phyloP scores from a whole-genome alignment of 2,329 filamentous ascomycete species.

The Fusarium sp. region DNA sequence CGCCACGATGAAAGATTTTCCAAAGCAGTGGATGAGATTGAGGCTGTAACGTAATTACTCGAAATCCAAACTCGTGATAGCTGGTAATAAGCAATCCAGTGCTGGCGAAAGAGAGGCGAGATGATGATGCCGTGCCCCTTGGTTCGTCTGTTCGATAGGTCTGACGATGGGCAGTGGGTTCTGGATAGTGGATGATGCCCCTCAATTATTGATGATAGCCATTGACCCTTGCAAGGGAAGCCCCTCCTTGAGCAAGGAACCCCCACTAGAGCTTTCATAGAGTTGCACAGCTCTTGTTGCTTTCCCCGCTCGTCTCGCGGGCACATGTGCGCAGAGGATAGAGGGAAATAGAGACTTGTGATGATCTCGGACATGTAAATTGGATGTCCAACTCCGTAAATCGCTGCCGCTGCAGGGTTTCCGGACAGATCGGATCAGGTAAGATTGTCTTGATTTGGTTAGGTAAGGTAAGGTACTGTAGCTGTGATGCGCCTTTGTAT shows the following conservation, averaged over 20 bases:
- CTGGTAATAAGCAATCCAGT: conserved; percentile 10
- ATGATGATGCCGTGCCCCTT: conserved; percentile 38
- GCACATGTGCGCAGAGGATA: conserved; percentile 29
- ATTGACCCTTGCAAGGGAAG: conserved; percentile 35
- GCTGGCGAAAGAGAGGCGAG: conserved; percentile 35
- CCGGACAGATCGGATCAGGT: conserved; percentile 24
- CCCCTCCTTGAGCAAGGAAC: conserved; percentile 26
- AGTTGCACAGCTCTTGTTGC: conserved; percentile 19
- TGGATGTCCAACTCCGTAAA: conserved; percentile 11
- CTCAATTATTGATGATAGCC: conserved; percentile 35
- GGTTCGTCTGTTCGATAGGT: conserved; percentile 39
- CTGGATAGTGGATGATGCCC: conserved; percentile 42
- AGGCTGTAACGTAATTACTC: conserved; percentile 34
- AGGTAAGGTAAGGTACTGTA: background rate
- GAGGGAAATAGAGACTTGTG: conserved; percentile 21
- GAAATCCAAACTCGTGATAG: conserved; percentile 32
- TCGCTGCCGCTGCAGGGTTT: conserved; percentile 20
- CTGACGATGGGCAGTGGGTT: conserved; percentile 39
- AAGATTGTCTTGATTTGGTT: conserved; percentile 7
- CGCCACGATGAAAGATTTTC: conserved; percentile 2
- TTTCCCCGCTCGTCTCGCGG: conserved; percentile 37
- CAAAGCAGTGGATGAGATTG: conserved; percentile 1
- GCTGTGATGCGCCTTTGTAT: conserved; percentile 3
- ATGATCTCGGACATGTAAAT: conserved; percentile 44
- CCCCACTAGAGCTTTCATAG: conserved; percentile 40